These are phyloP conservation scores for Corinectria fuckeliana DNA, from an alignment of 2,329 filamentous ascomycete genomes.

Conservation along the genomic window DNA sequence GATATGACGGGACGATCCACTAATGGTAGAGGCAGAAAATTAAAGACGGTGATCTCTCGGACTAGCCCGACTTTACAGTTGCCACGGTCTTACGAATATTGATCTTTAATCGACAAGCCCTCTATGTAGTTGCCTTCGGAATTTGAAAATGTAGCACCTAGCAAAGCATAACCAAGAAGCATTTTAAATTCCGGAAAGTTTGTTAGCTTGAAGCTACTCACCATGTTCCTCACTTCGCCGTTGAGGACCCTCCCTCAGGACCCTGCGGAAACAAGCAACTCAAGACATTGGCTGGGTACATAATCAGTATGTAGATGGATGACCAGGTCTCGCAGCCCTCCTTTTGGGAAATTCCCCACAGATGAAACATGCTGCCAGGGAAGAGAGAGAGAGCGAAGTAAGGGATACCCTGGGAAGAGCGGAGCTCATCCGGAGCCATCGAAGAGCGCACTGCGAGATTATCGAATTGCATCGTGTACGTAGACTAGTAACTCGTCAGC, in stretches of 20 bases:
- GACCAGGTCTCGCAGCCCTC: constrained; percentile 9
- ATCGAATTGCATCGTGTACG: constrained; percentile 16
- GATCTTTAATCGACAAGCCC: background rate
- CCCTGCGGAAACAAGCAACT: background rate
- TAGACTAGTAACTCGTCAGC: no score
- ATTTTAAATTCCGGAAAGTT: background rate
- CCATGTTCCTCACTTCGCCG: background rate
- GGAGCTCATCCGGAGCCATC: constrained; percentile 8
- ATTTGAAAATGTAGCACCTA: no score
- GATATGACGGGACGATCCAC: constrained; percentile 10
- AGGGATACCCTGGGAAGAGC: constrained; percentile 21
- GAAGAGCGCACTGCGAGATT: constrained; percentile 11
- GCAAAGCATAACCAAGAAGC: background rate
- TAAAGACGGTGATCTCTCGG: background rate
- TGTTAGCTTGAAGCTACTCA: background rate
- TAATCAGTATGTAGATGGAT: no score
- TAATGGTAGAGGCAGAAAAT: background rate
- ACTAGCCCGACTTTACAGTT: background rate
- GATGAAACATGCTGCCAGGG: constrained; percentile 29
- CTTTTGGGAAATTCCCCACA: constrained; percentile 21
- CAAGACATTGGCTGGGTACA: background rate
- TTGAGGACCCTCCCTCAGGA: no score
- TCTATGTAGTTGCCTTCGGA: no score
- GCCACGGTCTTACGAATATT: background rate
- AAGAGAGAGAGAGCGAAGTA: constrained; percentile 11